Conservation (phyloP, 2,329 filamentous ascomycete species). For the Chaetomium sp. region DNA sequence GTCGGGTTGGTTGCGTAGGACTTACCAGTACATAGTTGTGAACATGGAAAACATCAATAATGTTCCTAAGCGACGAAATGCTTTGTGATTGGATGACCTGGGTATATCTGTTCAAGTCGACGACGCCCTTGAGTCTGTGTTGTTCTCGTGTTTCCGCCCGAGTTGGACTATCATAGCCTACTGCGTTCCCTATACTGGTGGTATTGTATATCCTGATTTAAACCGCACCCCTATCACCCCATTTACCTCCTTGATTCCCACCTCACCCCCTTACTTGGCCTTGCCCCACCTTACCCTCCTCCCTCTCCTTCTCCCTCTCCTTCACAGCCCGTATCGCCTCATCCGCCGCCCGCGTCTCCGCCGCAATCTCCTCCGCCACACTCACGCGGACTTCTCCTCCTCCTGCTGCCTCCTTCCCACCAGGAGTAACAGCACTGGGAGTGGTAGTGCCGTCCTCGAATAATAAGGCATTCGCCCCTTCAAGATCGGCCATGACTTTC, state of each 20-base stretch:
- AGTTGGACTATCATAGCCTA: too few species aligned
- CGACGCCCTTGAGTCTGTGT: too few species aligned
- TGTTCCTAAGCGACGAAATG: neutral
- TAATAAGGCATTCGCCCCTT: slow-evolving; percentile 45
- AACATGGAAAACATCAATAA: neutral
- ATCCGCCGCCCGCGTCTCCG: slow-evolving; percentile 43
- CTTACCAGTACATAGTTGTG: slow-evolving; percentile 2
- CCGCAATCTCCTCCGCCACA: slow-evolving; percentile 42
- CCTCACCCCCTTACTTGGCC: neutral
- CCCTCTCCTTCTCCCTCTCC: neutral
- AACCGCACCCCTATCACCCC: too few species aligned
- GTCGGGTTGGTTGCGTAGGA: neutral
- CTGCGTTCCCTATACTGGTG: too few species aligned
- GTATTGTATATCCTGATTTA: too few species aligned
- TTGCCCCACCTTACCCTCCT: neutral
- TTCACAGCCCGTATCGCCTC: slow-evolving; percentile 31
- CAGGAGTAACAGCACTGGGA: too few species aligned
- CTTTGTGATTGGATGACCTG: too few species aligned
- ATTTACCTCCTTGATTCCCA: neutral
- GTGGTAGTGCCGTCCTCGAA: slow-evolving; percentile 24
- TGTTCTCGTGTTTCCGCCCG: too few species aligned
- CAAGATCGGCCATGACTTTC: slow-evolving; percentile 47
- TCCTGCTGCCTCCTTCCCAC: too few species aligned
- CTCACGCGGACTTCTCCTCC: too few species aligned
- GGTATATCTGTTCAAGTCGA: too few species aligned